phyloP scores from a whole-genome alignment of 331 rosid species.

The Quercus phellos region DNA sequence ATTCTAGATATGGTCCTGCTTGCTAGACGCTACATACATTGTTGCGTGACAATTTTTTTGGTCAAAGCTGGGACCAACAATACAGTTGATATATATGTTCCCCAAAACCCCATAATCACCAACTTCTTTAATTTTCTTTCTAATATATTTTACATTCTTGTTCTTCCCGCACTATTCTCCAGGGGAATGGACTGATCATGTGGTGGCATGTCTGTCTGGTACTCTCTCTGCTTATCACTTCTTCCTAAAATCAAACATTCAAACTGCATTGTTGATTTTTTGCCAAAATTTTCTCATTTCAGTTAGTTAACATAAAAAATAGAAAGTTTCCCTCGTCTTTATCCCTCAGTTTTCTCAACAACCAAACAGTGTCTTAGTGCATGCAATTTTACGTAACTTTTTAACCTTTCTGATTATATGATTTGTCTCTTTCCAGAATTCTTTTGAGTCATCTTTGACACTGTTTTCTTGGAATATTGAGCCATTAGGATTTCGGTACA shows the following conservation, averaged over 20 bases:
- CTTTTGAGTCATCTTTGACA: background rate
- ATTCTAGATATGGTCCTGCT: too few species aligned
- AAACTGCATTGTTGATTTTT: background rate
- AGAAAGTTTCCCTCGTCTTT: background rate
- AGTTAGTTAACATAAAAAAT: background rate
- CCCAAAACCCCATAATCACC: too few species aligned
- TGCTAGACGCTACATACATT: too few species aligned
- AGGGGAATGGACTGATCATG: too few species aligned
- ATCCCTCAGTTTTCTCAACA: background rate
- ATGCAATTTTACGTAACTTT: background rate
- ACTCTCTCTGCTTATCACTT: background rate
- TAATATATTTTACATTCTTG: too few species aligned
- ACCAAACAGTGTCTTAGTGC: conserved; percentile 1
- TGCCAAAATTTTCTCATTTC: background rate
- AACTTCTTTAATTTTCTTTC: too few species aligned
- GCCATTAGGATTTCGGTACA: too few species aligned
- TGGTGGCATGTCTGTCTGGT: background rate
- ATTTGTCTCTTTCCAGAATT: background rate
- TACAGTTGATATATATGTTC: too few species aligned
- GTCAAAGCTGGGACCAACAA: too few species aligned
- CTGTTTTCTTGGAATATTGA: too few species aligned
- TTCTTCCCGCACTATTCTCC: too few species aligned
- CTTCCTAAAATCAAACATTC: background rate
- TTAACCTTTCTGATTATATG: background rate
- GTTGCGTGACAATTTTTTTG: too few species aligned